Evolutionary conservation across 2,329 filamentous ascomycete genomes (phyloP).

Genomic region (Neopestalotiopsis sp.): DNA sequence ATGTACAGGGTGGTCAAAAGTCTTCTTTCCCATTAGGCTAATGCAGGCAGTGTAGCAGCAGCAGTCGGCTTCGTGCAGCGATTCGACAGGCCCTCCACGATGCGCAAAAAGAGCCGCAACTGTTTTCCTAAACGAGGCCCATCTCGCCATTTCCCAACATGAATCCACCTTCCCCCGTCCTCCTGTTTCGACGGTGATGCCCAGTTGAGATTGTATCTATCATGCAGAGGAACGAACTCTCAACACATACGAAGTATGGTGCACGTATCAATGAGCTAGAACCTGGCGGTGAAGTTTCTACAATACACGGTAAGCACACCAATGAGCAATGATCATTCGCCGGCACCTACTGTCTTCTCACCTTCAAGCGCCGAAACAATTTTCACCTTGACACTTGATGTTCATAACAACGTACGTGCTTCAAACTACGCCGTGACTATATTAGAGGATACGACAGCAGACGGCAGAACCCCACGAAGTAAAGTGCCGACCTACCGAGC

Average conservation of each 20-base stretch:
- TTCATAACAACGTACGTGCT: background rate
- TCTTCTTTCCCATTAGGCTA: constrained; percentile 1
- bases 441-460: background rate
- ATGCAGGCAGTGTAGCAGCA: constrained; percentile 16
- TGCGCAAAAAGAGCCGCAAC: constrained; percentile 13
- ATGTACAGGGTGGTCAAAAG: constrained; percentile 2
- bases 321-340: background rate
- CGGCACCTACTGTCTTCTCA: background rate
- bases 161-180: background rate
- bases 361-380: background rate
- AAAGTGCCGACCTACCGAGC: background rate
- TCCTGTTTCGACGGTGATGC: background rate
- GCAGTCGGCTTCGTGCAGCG: constrained; percentile 14
- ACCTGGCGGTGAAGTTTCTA: background rate
- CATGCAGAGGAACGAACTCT: background rate
- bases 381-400: background rate
- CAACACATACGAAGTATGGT: background rate
- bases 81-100: constrained; percentile 13
- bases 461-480: background rate
- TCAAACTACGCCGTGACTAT: background rate
- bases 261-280: background rate
- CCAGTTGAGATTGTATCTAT: background rate
- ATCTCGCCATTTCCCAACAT: background rate
- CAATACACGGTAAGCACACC: background rate
- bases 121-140: constrained; percentile 4